Percentiles rank a stretch among this genome's conserved stretches.
Evolutionary conservation across 371 early-diverging fungal species (phyloP).

Genomic region (Parasitella parasitica): DNA sequence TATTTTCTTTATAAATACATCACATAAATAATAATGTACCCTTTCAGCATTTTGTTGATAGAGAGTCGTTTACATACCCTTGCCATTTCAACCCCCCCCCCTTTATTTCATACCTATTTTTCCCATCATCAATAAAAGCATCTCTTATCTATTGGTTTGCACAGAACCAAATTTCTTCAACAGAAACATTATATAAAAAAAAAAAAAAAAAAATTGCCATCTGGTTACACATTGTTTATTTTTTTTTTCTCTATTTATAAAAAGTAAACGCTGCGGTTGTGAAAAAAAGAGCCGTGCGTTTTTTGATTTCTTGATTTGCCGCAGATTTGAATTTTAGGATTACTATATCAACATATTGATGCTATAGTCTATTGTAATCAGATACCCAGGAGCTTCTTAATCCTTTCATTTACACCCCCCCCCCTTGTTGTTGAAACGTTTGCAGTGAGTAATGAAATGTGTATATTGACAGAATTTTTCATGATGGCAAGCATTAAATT

Average conservation of each 20-base stretch:
- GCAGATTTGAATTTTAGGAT: no score
- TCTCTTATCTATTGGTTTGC: constrained; percentile 7
- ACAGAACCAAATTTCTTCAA: constrained; percentile 17
- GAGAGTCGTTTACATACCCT: constrained; percentile 32
- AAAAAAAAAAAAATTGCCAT: not conserved
- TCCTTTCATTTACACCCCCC: no score
- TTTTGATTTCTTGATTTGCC: no score
- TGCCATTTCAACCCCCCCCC: constrained; percentile 12
- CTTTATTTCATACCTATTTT: not conserved
- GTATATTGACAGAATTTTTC: no score
- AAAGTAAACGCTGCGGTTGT: not conserved
- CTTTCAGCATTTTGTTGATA: constrained; percentile 8
- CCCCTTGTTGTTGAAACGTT: no score
- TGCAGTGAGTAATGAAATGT: no score
- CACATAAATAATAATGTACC: constrained; percentile 12
- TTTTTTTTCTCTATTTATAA: no score
- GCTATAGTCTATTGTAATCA: no score
- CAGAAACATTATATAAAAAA: constrained; percentile 12
- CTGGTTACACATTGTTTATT: not conserved
- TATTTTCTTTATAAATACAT: constrained; percentile 10
- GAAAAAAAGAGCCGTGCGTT: no score
- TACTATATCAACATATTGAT: no score
- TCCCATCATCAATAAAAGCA: constrained; percentile 1
- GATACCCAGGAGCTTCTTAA: no score
- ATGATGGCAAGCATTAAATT: no score